Evolutionary conservation across 352 stramenopile genomes (phyloP), one percentile per base, ranked within the genome.

Genomic region (Albugo laibachii): DNA sequence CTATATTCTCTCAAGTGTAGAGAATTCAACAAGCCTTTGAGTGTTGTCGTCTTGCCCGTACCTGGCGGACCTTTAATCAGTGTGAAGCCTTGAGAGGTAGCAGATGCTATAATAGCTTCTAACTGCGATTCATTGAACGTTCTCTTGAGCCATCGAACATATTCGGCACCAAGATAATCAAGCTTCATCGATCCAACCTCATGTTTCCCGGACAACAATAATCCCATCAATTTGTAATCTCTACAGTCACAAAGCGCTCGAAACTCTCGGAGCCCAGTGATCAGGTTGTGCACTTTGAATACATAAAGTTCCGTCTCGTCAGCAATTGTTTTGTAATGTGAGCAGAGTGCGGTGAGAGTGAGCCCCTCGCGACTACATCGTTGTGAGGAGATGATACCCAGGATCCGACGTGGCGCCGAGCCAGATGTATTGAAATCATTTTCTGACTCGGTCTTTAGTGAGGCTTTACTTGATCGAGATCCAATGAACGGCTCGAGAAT

Each of bases 1-100:
- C 87, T 94, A 58, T 94, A 95, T 53, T 96, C 83, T 12, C 82
- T 76, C 42, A 95, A 57, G 66, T 96, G 85, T 15, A 96, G 55
- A 36, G 82, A 92, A 49, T 96, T 96, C 11, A 96, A 59, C 45
- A 96, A 48, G 0, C 81, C 85, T 53, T 92, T 92, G 4, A 96
- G 61, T 5, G 85, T 96, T 11, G 82, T 94, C 5, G 85, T 96
- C 56, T 96, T 96, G 44, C 85, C 85, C 24, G 84, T 95, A 0
- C 83, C 80, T 41, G 79, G 72, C 1, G 79, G 79, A 11, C 79
- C 85, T 52, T 96, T 95, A 59, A 96, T 94, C 27, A 96, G 47
- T 31, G 81, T 94, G 49, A 96, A 96, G 1, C 85, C 85, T 20
- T 87, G 58, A 11, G 73, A 93, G 2, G 76, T 93, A 20, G 82